Evolutionary conservation across 2,329 filamentous ascomycete species (phyloP).

Genomic region (Colletotrichum tanaceti): DNA sequence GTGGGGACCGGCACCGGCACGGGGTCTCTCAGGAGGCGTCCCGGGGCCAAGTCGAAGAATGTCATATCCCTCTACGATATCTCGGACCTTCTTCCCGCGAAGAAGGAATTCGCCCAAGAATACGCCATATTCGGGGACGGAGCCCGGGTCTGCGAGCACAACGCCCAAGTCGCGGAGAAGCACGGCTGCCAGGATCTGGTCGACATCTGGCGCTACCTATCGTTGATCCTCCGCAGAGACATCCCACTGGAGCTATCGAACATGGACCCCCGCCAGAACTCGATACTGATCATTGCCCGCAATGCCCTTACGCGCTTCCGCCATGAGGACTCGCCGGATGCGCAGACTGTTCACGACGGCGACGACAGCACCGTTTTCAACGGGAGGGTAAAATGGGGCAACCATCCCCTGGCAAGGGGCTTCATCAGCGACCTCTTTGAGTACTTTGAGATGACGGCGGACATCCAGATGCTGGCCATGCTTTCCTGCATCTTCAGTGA

Average conservation of each 20-base stretch:
- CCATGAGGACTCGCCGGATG: slow-evolving; percentile 10
- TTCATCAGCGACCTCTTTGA: slow-evolving; percentile 72
- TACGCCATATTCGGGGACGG: slow-evolving; percentile 89
- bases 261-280: slow-evolving; percentile 65
- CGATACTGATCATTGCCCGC: slow-evolving; percentile 76
- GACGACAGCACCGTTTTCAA: slow-evolving; percentile 52
- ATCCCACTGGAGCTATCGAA: slow-evolving; percentile 76
- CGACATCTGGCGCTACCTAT: slow-evolving; percentile 85
- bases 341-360: slow-evolving; percentile 35
- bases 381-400: slow-evolving; percentile 75
- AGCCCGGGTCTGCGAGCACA: slow-evolving; percentile 84
- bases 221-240: slow-evolving; percentile 80
- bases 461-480: slow-evolving; percentile 79
- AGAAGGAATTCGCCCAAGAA: slow-evolving; percentile 77
- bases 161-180: slow-evolving; percentile 80
- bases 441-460: slow-evolving; percentile 71
- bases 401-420: slow-evolving; percentile 71
- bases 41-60: slow-evolving; percentile 68
- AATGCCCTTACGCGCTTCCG: slow-evolving; percentile 63
- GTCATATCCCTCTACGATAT: slow-evolving; percentile 80
- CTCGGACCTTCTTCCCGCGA: slow-evolving; percentile 79
- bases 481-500: slow-evolving; percentile 77
- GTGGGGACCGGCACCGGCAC: slow-evolving; percentile 63
- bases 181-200: slow-evolving; percentile 78
- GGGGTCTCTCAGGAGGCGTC: slow-evolving; percentile 58